Conservation (phyloP, 371 early-diverging fungal species). For the Mucor piriformis region DNA sequence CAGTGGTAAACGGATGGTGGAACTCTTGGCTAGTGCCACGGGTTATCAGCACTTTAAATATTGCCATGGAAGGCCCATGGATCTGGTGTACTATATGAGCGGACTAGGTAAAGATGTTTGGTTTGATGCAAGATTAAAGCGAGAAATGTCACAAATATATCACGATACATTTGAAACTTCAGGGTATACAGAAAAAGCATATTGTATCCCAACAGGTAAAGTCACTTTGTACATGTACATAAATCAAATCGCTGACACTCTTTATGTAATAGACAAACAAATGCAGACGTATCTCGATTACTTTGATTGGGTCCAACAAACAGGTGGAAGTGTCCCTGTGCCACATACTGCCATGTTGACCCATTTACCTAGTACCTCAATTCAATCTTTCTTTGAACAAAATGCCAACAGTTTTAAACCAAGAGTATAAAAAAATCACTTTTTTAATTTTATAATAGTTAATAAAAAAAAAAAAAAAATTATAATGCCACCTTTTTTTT, state of each 20-base stretch:
- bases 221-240: not conserved
- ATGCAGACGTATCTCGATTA: conserved; percentile 36
- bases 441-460: not conserved
- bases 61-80: conserved; percentile 28
- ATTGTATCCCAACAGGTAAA: conserved; percentile 29
- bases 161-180: conserved; percentile 23
- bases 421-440: conserved; percentile 19
- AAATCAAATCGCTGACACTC: not conserved
- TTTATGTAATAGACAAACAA: conserved; percentile 22
- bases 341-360: conserved; percentile 35
- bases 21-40: conserved; percentile 19
- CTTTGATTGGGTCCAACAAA: conserved; percentile 36
- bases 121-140: conserved; percentile 38
- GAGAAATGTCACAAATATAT: conserved; percentile 33
- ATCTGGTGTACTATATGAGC: conserved; percentile 28
- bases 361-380: conserved; percentile 11
- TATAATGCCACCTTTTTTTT: too few relatives aligned
- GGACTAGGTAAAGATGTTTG: conserved; percentile 31
- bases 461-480: not conserved
- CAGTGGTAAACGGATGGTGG: conserved; percentile 24
- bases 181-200: conserved; percentile 22
- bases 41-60: conserved; percentile 25
- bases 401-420: conserved; percentile 40
- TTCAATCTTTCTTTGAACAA: conserved; percentile 26
- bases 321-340: conserved; percentile 26